Conservation (phyloP, 371 early-diverging fungal species). For the Pancytospora epiphaga region DNA sequence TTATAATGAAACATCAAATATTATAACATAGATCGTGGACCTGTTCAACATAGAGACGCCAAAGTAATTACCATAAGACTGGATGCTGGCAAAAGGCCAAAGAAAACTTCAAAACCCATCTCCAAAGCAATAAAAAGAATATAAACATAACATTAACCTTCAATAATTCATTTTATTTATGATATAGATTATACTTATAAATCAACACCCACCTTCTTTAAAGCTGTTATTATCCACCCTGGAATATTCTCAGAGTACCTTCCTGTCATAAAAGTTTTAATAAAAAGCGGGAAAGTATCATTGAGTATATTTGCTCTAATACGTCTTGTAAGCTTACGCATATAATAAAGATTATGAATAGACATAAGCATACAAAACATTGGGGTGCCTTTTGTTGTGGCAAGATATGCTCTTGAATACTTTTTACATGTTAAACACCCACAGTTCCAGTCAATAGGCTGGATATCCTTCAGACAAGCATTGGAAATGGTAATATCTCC, state of each 20-base stretch:
- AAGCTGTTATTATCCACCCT: slow-evolving; percentile 64
- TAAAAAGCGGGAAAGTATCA: slow-evolving; percentile 70
- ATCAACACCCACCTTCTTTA: neutral
- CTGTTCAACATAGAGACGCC: too few species aligned
- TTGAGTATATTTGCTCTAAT: slow-evolving; percentile 69
- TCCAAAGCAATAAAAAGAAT: too few species aligned
- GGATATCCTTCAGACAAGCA: slow-evolving; percentile 65
- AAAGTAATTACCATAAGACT: too few species aligned
- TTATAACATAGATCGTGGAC: too few species aligned
- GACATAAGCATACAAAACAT: slow-evolving; percentile 78
- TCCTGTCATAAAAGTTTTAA: slow-evolving; percentile 67
- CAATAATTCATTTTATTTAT: too few species aligned
- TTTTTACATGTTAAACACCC: slow-evolving; percentile 72
- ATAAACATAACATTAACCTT: too few species aligned
- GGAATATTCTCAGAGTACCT: slow-evolving; percentile 69
- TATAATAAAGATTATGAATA: slow-evolving; percentile 78
- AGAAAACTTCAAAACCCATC: too few species aligned
- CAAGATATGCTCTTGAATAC: slow-evolving; percentile 70
- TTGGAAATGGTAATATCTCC: slow-evolving; percentile 66
- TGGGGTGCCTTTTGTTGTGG: slow-evolving; percentile 67
- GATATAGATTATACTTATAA: neutral
- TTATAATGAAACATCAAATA: too few species aligned
- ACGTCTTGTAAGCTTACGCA: slow-evolving; percentile 71
- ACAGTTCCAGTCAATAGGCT: slow-evolving; percentile 73
- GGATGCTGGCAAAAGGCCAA: too few species aligned